These are phyloP conservation scores for Laetiporus sulphureus DNA, from an alignment of 1,284 basidiomycete species.

Conservation along the genomic window DNA sequence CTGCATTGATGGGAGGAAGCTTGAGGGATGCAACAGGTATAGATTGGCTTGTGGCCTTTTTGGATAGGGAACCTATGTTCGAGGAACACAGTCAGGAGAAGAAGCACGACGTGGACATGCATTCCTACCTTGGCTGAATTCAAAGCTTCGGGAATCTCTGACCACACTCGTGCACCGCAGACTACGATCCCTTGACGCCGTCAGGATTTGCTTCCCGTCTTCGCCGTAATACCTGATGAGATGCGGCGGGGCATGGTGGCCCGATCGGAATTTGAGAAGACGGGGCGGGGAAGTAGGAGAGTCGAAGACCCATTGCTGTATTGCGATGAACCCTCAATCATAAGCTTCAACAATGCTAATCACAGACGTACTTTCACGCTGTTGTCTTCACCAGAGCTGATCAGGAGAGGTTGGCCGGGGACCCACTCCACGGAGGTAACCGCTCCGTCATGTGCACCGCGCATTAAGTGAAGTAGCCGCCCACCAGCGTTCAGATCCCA, in stretches of 20 bases:
- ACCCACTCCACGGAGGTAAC: constrained; percentile 85
- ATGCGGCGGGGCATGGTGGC: constrained; percentile 89
- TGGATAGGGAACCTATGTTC: constrained; percentile 77
- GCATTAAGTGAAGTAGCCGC: constrained; percentile 74
- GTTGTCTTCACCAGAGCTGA: constrained; percentile 89
- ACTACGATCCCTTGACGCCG: constrained; percentile 83
- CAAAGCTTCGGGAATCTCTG: constrained; percentile 87
- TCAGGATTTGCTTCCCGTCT: constrained; percentile 92
- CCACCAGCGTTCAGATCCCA: constrained; percentile 89
- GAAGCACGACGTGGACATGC: too few species aligned
- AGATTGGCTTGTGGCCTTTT: constrained; percentile 78
- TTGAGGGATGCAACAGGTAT: constrained; percentile 79
- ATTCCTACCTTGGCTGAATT: constrained; percentile 89
- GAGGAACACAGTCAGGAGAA: too few species aligned
- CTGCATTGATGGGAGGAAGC: constrained; percentile 68
- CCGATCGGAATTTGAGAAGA: constrained; percentile 87
- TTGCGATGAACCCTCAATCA: neutral
- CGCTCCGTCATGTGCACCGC: constrained; percentile 82
- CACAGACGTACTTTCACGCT: constrained; percentile 70
- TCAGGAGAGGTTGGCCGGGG: constrained; percentile 81
- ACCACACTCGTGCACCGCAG: constrained; percentile 90
- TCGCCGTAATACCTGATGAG: constrained; percentile 93
- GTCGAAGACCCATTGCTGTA: constrained; percentile 97
- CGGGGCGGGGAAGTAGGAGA: constrained; percentile 81
- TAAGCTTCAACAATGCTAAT: too few species aligned